phyloP scores from a whole-genome alignment of 768 basidiomycete genomes.

The Pleurotus djamor region DNA sequence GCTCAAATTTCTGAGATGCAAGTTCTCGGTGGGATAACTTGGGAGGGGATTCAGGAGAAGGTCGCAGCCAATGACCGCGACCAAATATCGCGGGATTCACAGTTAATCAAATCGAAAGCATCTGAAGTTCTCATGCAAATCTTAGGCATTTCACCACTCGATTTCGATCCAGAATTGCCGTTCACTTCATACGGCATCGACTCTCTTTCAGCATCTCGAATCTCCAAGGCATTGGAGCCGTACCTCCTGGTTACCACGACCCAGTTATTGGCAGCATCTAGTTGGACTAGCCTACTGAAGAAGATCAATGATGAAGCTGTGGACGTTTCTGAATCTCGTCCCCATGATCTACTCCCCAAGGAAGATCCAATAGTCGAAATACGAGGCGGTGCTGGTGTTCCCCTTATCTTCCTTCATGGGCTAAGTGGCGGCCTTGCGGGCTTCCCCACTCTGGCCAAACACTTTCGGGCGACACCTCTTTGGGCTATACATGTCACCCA shows the following conservation, averaged over 20 bases:
- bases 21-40: slow-evolving; percentile 27
- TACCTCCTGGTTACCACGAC: neutral
- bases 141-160: neutral
- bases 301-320: neutral
- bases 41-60: neutral
- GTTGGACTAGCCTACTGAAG: neutral
- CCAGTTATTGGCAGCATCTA: neutral
- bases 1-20: slow-evolving; percentile 31
- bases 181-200: neutral
- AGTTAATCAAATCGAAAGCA: too few relatives aligned
- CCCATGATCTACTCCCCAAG: neutral
- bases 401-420: neutral
- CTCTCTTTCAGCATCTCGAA: neutral
- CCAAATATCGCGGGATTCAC: too few relatives aligned
- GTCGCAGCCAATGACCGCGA: too few relatives aligned
- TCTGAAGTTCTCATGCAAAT: too few relatives aligned
- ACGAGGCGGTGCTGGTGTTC: neutral
- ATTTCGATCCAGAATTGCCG: neutral
- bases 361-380: neutral
- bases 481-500: neutral
- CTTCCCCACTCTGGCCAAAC: neutral
- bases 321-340: neutral
- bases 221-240: neutral
- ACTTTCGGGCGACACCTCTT: neutral
- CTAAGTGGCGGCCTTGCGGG: neutral